Percentiles rank a stretch among this genome's conserved stretches.
Evolutionary conservation across 768 basidiomycete genomes (phyloP).

Genomic region (Cystofilobasidium bisporidii): DNA sequence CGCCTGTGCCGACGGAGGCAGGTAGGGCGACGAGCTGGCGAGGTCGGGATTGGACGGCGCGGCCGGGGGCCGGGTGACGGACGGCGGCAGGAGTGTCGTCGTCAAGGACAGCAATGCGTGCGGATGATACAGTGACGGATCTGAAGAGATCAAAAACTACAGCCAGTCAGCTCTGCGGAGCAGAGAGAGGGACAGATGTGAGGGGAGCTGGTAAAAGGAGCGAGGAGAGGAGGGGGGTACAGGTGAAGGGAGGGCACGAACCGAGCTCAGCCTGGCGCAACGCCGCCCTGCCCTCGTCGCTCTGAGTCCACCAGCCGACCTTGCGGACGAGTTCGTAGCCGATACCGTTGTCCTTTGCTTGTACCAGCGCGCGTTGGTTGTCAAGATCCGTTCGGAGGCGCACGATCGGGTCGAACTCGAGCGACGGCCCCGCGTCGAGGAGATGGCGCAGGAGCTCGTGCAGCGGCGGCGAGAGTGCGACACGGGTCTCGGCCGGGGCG

Average conservation of each 20-base stretch:
- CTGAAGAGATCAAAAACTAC: neutral
- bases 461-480: slow-evolving; percentile 6
- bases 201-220: neutral
- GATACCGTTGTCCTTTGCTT: neutral
- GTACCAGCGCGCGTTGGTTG: neutral
- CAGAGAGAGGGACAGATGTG: too few species aligned
- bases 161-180: neutral
- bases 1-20: slow-evolving; percentile 5
- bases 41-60: slow-evolving; percentile 4
- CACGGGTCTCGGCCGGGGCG: slow-evolving; percentile 1
- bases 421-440: neutral
- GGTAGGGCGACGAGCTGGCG: slow-evolving; percentile 11
- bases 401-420: neutral
- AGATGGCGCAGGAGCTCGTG: slow-evolving; percentile 6
- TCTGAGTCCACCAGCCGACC: slow-evolving; percentile 6
- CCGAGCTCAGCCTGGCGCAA: neutral
- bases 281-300: neutral
- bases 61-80: slow-evolving; percentile 2
- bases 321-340: slow-evolving; percentile 8
- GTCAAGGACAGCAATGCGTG: slow-evolving; percentile 13
- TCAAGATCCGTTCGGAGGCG: neutral
- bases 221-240: neutral
- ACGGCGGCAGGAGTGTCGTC: slow-evolving; percentile 4
- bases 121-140: slow-evolving; percentile 15
- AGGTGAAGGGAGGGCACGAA: slow-evolving; percentile 1